Conservation (phyloP, 2,329 filamentous ascomycete species). For the Lasiodiplodia sp. region DNA sequence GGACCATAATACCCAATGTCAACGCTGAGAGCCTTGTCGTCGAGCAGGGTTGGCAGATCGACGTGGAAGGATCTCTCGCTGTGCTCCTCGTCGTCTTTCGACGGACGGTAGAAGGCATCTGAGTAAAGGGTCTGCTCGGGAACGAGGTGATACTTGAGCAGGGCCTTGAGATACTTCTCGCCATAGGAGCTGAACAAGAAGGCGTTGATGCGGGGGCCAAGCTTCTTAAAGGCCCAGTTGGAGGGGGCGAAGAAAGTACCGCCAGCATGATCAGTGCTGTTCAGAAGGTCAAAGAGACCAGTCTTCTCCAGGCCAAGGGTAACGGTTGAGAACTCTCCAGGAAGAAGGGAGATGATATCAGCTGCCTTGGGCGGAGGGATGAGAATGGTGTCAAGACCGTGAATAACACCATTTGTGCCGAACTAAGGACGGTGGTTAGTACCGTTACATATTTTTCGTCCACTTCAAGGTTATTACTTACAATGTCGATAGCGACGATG, state of each 20-base stretch:
- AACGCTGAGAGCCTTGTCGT: slow-evolving; percentile 70
- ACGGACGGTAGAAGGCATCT: slow-evolving; percentile 73
- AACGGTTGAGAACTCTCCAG: slow-evolving; percentile 79
- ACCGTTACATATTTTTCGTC: background rate
- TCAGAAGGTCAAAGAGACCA: slow-evolving; percentile 68
- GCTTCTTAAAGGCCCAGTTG: slow-evolving; percentile 79
- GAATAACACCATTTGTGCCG: slow-evolving; percentile 81
- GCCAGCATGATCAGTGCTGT: slow-evolving; percentile 63
- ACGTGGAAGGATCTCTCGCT: slow-evolving; percentile 54
- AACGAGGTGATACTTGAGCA: slow-evolving; percentile 81
- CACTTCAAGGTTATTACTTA: slow-evolving; percentile 48
- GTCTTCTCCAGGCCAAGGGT: slow-evolving; percentile 78
- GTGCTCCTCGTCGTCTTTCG: slow-evolving; percentile 1
- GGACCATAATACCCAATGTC: slow-evolving; percentile 75
- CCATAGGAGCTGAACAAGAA: slow-evolving; percentile 85
- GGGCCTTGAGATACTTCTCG: slow-evolving; percentile 75
- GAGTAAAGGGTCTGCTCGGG: slow-evolving; percentile 80
- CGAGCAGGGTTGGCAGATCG: slow-evolving; percentile 76
- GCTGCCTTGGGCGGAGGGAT: slow-evolving; percentile 74
- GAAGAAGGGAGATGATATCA: slow-evolving; percentile 70
- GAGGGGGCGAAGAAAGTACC: slow-evolving; percentile 82
- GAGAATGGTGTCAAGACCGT: slow-evolving; percentile 77
- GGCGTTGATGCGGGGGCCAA: slow-evolving; percentile 76
- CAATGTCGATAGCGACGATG: slow-evolving; percentile 74
- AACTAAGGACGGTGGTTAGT: slow-evolving; percentile 53